Base-by-base conservation (phyloP, 2,329 filamentous ascomycete species). In the Pseudogymnoascus sp. region DNA sequence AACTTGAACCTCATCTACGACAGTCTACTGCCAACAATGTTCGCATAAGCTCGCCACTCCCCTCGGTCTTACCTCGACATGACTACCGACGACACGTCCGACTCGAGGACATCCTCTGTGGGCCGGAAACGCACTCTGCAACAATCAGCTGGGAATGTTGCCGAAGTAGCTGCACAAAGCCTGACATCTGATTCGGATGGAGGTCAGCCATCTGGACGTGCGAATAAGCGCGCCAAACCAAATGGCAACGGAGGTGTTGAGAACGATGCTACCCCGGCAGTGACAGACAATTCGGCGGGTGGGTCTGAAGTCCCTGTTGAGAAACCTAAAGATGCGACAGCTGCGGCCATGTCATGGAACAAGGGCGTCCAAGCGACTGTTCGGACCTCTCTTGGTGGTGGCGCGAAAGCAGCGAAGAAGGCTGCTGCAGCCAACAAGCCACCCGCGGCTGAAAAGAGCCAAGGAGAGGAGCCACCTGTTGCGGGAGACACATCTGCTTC, bases 61-160 rank as follows among this genome's bases (percentile, higher is more conserved):
- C 60, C 12, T 18, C 25, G n/a, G 40, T 33, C 33, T 61, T 25
- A 35, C 38, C 37, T 31, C 31, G 37, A 59, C 38, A 67, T 66
- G 63, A 64, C 59, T 67, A 71, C 67, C 45, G 72, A 75, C 59
- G 74, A 77, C 33, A 71, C 72, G 59, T 75, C 67, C 61, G 75
- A 82, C 66, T 81, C 80, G 16, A 74, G 80, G 58, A 81, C 77
- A 38, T 77, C 76, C 52, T 72, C 74, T 2, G 71, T 80, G 23
- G 77, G 78, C 14, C 49, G 49, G n/a, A 55, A 55, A 14, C 49
- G 49, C 49, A 55, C 49, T 6, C 28, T 55, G 5, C 49, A 55
- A 9, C 49, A 55, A 33, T 33, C 49, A 33, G 49, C 12, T 55
- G 28, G 49, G n/a, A 55, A 55, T 33, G 16, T 4, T 55, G 49